Evolutionary conservation across 768 basidiomycete genomes (phyloP).

Genomic region (Russula sp.): DNA sequence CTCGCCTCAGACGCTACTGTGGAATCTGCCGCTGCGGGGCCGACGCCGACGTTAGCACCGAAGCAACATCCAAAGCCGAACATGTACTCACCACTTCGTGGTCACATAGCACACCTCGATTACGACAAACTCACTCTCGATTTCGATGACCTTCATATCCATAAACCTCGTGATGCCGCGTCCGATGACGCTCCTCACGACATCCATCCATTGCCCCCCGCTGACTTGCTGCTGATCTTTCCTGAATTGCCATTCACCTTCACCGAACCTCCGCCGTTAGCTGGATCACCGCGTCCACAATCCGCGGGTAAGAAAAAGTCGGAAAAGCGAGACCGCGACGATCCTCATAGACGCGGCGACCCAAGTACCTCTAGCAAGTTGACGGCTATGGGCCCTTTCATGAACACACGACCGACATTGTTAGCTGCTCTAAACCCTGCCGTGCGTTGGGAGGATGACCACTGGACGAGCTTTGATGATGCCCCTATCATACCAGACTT

Average conservation of each 20-base stretch:
- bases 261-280: conserved; percentile 42
- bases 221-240: conserved; percentile 68
- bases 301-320: conserved; percentile 37
- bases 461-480: conserved; percentile 62
- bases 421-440: conserved; percentile 82
- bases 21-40: conserved; percentile 17
- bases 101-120: conserved; percentile 50
- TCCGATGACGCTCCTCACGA: conserved; percentile 26
- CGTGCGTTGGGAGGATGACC: conserved; percentile 62
- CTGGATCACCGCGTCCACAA: conserved; percentile 13
- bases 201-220: conserved; percentile 38
- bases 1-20: conserved; percentile 9
- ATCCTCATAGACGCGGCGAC: conserved; percentile 72
- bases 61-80: conserved; percentile 42
- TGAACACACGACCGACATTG: conserved; percentile 79
- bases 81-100: conserved; percentile 56
- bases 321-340: conserved; percentile 60
- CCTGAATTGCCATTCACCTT: conserved; percentile 73
- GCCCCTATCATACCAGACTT: conserved; percentile 26
- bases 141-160: conserved; percentile 44
- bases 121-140: conserved; percentile 52
- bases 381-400: conserved; percentile 70
- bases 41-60: background rate
- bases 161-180: conserved; percentile 21
- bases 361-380: conserved; percentile 76